A percentile compares a stretch with the other conserved stretches of the same genome.
Evolutionary conservation across 345 rosid species (phyloP).

Genomic region (Theobroma cacao): DNA sequence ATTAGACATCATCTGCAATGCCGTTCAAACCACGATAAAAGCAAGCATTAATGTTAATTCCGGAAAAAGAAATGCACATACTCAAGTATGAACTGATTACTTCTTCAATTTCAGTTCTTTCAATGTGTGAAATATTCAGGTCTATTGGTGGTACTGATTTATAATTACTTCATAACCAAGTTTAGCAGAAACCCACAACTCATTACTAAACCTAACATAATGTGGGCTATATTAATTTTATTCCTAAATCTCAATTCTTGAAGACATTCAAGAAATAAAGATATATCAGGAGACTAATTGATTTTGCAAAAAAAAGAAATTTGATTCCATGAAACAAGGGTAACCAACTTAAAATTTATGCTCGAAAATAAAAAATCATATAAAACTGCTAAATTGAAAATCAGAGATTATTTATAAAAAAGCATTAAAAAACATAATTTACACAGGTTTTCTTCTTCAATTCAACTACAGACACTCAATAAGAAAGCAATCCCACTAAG

Average conservation of each 20-base stretch:
- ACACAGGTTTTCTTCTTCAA: neutral
- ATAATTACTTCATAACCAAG: neutral
- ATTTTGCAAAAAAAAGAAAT: neutral
- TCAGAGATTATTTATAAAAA: too few relatives aligned
- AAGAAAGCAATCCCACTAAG: neutral
- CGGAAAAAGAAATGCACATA: neutral
- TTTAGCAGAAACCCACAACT: neutral
- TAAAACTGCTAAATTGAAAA: neutral
- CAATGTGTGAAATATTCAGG: too few relatives aligned
- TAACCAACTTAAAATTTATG: neutral
- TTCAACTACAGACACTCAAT: neutral
- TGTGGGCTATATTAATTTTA: neutral
- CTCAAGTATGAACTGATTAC: neutral
- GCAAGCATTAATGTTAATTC: neutral
- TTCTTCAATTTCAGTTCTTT: neutral
- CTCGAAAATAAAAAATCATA: neutral
- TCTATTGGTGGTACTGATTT: too few relatives aligned
- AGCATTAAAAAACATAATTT: too few relatives aligned
- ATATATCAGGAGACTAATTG: neutral
- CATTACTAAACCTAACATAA: neutral
- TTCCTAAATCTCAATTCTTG: neutral
- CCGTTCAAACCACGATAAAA: slow-evolving; percentile 12
- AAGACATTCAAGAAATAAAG: neutral
- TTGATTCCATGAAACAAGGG: neutral
- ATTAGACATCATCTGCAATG: slow-evolving; percentile 83